Base-by-base conservation (phyloP, 2,329 filamentous ascomycete genomes). In the Fusarium camptoceras region DNA sequence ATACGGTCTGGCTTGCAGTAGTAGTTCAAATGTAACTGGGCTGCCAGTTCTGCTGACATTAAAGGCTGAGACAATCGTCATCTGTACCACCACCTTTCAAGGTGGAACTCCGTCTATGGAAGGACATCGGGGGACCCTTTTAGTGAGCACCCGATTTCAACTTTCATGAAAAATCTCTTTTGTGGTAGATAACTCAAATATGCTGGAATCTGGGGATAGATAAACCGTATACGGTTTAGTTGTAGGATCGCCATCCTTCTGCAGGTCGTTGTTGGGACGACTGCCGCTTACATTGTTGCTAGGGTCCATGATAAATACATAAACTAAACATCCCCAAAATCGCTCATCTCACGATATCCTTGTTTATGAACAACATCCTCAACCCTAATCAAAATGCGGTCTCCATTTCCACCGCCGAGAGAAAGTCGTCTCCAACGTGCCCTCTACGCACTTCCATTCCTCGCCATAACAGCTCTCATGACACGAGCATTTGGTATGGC, bases 391-490 rank as follows among this genome's bases (percentile, higher is more conserved):
- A 51, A 1, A 8, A 70, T 70, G 67, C 3, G 12, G 39, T 5
- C 18, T 10, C 34, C 18, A 9, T 7, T 11, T 8, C 12, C 22
- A 5, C 0, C 16, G 5, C 30, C 43, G 2, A 12, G 16, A 5
- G 42, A 68, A 18, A 66, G 58, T 37, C 44, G 63, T 6, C 49
- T 67, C 5, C 12, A 42, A 24, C 73, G 72, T 4, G 73, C 72
- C 8, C 25, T 76, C 3, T 24, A 64, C 24, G 73, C 66, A 6
- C 34, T 73, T 0, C 74, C 75, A 3, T 67, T 77, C 15, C 57
- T 77, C 12, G 51, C 48, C 10, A 20, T 75, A 3, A 27, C 71
- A 2, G 55, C 55, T 4, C 14, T 77, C 4, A 77, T 75, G 74
- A 28, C 49, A 9, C 55, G 61, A 28, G 71, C 65, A 8, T 68